Evolutionary conservation across 306 rosid species (phyloP).

Genomic region (Myrica gale): DNA sequence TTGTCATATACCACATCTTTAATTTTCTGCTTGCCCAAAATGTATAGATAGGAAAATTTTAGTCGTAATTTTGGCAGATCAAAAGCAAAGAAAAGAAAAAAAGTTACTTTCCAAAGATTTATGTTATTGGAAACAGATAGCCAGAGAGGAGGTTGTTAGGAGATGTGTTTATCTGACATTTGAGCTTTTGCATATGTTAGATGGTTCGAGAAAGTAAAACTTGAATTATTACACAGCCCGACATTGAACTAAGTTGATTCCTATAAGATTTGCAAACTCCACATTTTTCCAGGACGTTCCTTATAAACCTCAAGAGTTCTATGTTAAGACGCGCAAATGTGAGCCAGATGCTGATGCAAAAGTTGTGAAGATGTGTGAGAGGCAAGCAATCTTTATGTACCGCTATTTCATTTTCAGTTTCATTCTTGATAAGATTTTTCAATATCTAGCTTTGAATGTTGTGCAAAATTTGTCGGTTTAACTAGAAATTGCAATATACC

Average conservation of each 20-base stretch:
- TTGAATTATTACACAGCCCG: not conserved
- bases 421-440: not conserved
- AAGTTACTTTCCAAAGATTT: not conserved
- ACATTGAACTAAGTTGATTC: not conserved
- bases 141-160: not conserved
- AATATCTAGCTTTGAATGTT: not conserved
- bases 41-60: not conserved
- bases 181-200: not conserved
- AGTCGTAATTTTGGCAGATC: not conserved
- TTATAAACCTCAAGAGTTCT: constrained; percentile 72
- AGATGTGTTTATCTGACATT: not conserved
- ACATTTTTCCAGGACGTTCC: constrained; percentile 65
- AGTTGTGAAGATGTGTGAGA: constrained; percentile 78
- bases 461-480: not conserved
- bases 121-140: not conserved
- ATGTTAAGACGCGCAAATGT: constrained; percentile 74
- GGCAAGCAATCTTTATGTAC: constrained; percentile 40
- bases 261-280: not conserved
- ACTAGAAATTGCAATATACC: not conserved
- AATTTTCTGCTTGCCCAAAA: not conserved
- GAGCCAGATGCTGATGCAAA: constrained; percentile 72
- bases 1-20: not conserved
- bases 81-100: not conserved
- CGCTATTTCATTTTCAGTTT: not conserved
- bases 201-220: not conserved